phyloP scores from a whole-genome alignment of 257 asterid genomes.

The Solanum corneliomulleri region DNA sequence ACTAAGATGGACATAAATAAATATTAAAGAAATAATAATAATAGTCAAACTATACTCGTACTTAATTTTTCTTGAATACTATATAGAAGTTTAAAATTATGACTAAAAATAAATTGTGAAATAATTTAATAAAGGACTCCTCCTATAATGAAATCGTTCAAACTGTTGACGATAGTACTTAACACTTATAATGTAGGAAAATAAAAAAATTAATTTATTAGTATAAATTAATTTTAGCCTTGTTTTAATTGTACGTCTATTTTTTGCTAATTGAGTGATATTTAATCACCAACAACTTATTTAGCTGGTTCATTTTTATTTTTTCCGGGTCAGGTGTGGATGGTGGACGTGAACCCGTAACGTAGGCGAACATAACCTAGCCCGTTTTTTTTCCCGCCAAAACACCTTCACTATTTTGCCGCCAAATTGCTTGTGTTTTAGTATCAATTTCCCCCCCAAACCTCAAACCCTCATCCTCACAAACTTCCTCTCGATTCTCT shows the following conservation, averaged over 20 bases:
- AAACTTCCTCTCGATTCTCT: not conserved
- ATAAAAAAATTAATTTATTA: no score
- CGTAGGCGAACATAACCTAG: not conserved
- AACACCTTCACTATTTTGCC: slow-evolving; percentile 26
- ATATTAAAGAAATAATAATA: no score
- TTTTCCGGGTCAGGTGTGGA: not conserved
- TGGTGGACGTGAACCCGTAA: not conserved
- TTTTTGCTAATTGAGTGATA: not conserved
- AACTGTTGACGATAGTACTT: no score
- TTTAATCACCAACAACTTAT: not conserved
- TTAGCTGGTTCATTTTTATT: not conserved
- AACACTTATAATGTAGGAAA: not conserved
- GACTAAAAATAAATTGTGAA: no score
- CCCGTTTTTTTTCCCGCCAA: slow-evolving; percentile 54
- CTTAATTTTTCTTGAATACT: no score
- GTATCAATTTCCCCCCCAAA: not conserved
- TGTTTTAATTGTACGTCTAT: no score
- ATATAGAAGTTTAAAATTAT: no score
- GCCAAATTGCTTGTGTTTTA: slow-evolving; percentile 20
- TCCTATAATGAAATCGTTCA: no score
- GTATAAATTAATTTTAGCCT: not conserved
- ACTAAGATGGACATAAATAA: not conserved
- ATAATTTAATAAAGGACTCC: not conserved
- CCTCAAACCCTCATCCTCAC: not conserved
- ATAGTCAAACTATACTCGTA: not conserved